Evolutionary conservation across 495 filamentous ascomycete species (phyloP), one percentile per base, ranked within the genome.

Genomic region (Penicillium dipodomyicola): DNA sequence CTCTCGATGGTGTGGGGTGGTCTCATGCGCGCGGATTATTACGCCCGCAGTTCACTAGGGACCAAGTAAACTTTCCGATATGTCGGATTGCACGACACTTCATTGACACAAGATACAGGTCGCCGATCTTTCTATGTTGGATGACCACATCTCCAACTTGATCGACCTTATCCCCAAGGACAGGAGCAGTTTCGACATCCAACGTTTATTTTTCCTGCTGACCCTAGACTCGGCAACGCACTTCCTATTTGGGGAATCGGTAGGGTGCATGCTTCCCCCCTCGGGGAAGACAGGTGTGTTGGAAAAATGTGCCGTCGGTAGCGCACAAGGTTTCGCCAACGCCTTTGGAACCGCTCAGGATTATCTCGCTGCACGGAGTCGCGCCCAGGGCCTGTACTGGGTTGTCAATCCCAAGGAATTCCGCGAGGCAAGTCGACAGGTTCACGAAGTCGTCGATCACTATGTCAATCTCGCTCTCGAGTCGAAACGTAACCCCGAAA

Each of bases 141-240:
- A 87, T 47, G 71, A 75, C 5, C 86, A 89, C 56, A 72, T 87
- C 49, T 52, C 69, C 5, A 77, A 81, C 32, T 59, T 89, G 30
- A 74, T 89, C 52, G 54, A 72, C 7, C 57, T 70, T 1, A 67
- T 82, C 23, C 78, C 77, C 10, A 67, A 67, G 25, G 76, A 81
- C 44, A 63, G 74, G 6, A 72, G 69, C 7, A 65, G 70, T n/a
- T 81, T 89, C 49, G 84, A 89, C 54, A 76, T 90, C 29, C 80
- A 87, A 58, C 69, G 67, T 1, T 72, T 84, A 7, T 82, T 89
- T 54, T 82, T 82, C 58, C 71, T 78, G 44, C 63, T 88, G 44
- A 87, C 85, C 3, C 80, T 87, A 52, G 87, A 89, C 67, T 82
- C 79, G 0, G 84, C 85, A 3, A 88, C 85, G 0, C 85, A 88